A percentile compares a stretch with the other conserved stretches of the same genome.
These are phyloP conservation scores for Eucalyptus caleyi DNA, from an alignment of 345 rosid species.

Conservation along the genomic window DNA sequence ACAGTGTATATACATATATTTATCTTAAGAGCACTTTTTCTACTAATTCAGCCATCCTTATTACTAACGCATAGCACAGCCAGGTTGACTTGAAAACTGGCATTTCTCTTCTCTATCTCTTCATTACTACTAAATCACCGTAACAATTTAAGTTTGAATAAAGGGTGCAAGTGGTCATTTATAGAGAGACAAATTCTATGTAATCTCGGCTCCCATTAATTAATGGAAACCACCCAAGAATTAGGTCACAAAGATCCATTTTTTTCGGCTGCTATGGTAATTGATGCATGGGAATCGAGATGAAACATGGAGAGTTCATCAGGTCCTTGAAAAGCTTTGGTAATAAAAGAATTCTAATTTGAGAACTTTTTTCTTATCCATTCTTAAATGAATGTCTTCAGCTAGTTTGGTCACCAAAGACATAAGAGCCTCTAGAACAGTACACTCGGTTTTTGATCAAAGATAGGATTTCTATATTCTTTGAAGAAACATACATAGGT, in stretches of 20 bases:
- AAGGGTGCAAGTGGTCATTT: not conserved
- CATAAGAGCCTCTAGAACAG: not conserved
- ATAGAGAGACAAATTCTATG: not conserved
- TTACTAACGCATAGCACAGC: not conserved
- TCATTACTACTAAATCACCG: not conserved
- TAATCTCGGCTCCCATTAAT: not conserved
- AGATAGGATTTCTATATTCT: not conserved
- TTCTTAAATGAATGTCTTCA: not conserved
- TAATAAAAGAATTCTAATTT: not conserved
- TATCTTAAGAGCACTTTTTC: not conserved
- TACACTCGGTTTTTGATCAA: not conserved
- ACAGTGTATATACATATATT: not conserved
- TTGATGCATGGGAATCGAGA: not conserved
- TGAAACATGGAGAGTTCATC: not conserved
- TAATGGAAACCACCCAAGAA: not conserved
- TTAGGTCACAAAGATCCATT: not conserved
- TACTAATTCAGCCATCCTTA: not conserved
- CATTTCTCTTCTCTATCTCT: not conserved
- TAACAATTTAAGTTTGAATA: not conserved
- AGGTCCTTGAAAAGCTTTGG: not conserved
- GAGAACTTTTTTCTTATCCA: not conserved
- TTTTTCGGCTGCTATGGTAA: not conserved
- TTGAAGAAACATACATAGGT: not conserved
- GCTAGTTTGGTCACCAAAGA: not conserved
- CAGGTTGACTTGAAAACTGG: not conserved